Evolutionary conservation across 2,329 filamentous ascomycete species (phyloP).

Genomic region (Sarocladium kiliense): DNA sequence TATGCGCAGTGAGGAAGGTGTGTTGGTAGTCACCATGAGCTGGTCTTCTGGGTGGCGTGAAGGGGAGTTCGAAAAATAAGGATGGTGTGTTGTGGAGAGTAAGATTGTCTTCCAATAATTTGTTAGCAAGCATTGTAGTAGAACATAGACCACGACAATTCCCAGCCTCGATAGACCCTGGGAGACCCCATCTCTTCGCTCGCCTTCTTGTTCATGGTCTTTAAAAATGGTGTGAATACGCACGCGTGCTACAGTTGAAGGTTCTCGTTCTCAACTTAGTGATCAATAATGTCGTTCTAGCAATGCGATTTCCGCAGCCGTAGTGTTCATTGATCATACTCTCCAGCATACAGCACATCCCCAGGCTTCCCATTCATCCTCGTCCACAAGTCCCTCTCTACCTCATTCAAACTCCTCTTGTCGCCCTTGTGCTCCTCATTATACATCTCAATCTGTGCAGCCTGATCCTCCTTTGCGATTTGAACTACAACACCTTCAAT

Average conservation of each 20-base stretch:
- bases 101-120: no score
- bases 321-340: no score
- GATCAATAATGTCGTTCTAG: no score
- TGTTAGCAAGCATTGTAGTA: background rate
- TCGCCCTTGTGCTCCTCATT: constrained; percentile 17
- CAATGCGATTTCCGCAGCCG: no score
- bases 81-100: no score
- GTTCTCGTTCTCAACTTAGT: no score
- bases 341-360: constrained; percentile 41
- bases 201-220: no score
- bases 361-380: constrained; percentile 35
- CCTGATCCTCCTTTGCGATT: constrained; percentile 34
- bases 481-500: constrained; percentile 24
- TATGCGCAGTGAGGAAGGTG: background rate
- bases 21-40: background rate
- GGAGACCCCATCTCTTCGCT: no score
- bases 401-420: constrained; percentile 23
- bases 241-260: no score
- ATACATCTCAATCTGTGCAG: constrained; percentile 25
- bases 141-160: background rate
- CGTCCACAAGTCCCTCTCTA: constrained; percentile 39
- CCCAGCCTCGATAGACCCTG: background rate
- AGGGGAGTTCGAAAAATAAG: no score
- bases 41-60: background rate
- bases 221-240: no score